Evolutionary conservation across 345 rosid genomes (phyloP), one percentile per base, ranked within the genome.

Genomic region (Camelina laxa): DNA sequence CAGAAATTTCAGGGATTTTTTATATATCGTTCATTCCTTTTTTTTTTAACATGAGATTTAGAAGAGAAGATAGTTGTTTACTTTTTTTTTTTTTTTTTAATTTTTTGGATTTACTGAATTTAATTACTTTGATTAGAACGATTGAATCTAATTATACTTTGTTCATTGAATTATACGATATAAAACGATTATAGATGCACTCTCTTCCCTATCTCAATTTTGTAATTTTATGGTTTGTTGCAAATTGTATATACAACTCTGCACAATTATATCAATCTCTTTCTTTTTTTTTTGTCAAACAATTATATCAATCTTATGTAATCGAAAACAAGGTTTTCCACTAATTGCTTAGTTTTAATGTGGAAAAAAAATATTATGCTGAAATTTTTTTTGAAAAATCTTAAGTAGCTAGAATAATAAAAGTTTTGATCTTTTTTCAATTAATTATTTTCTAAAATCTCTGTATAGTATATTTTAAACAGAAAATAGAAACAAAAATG

Each of bases 1-100:
- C 87, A 86, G 85, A 59, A 70, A 72, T 51, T 75, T 60, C 47
- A 67, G 90, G 83, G 14, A 42, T 54, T 62, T 49, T 72, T 49
- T 72, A 9, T 9, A 17, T 30, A 19, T 45, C 50, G 12, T 68
- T 39, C 44, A 14, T 44, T 38, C 50, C 9, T 60, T 33, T 22
- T 60, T 60, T 33, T 22, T 60, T 47, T 10, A 2, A 2, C 41
- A 27, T 27, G 30, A 27, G 30, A 9, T 9, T 9, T 0, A 36
- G 4, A 13, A 9, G 0, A 49, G 3, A 9, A 22, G 4, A 14
- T 4, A 24, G 27, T 33, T 69, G 38, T 6, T 67, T 69, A 27
- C 36, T 42, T 56, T 41, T 39, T 6, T n/a, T n/a, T n/a, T n/a
- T n/a, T n/a, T n/a, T n/a, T n/a, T n/a, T n/a, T n/a, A n/a, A 58